Percentiles rank a stretch among this genome's conserved stretches.
Evolutionary conservation across 2,329 filamentous ascomycete species (phyloP).

Genomic region (Plenodomus biglobosus): DNA sequence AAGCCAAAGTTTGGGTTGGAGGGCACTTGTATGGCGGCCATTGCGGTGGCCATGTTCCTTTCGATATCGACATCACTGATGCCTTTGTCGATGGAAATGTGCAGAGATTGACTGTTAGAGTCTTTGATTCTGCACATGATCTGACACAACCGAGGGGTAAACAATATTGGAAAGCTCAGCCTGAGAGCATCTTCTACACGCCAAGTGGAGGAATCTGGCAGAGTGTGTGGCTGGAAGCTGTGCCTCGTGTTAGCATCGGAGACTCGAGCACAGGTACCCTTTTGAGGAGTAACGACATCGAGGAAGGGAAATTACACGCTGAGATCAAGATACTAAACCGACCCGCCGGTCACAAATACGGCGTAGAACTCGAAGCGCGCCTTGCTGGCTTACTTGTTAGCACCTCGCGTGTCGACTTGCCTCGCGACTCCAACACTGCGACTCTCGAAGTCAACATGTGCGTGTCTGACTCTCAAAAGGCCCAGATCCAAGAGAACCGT

Average conservation of each 20-base stretch:
- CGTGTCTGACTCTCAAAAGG: slow-evolving; percentile 48
- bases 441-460: slow-evolving; percentile 54
- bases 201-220: slow-evolving; percentile 62
- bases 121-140: slow-evolving; percentile 66
- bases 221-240: slow-evolving; percentile 59
- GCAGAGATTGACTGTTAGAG: slow-evolving; percentile 56
- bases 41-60: slow-evolving; percentile 61
- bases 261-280: slow-evolving; percentile 62
- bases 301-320: slow-evolving; percentile 55
- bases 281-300: slow-evolving; percentile 57
- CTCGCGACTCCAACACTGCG: slow-evolving; percentile 54
- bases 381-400: slow-evolving; percentile 54
- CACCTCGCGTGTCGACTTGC: slow-evolving; percentile 49
- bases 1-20: slow-evolving; percentile 60
- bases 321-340: slow-evolving; percentile 55
- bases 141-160: slow-evolving; percentile 67
- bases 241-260: slow-evolving; percentile 56
- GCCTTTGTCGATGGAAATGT: slow-evolving; percentile 23
- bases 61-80: slow-evolving; percentile 60
- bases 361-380: slow-evolving; percentile 57
- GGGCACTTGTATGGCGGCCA: slow-evolving; percentile 58
- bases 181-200: slow-evolving; percentile 63
- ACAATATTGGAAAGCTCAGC: slow-evolving; percentile 65
- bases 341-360: slow-evolving; percentile 50
- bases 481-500: slow-evolving; percentile 44